Evolutionary conservation across 1,139 yeast genomes (phyloP).

Genomic region (Pichia sp.): DNA sequence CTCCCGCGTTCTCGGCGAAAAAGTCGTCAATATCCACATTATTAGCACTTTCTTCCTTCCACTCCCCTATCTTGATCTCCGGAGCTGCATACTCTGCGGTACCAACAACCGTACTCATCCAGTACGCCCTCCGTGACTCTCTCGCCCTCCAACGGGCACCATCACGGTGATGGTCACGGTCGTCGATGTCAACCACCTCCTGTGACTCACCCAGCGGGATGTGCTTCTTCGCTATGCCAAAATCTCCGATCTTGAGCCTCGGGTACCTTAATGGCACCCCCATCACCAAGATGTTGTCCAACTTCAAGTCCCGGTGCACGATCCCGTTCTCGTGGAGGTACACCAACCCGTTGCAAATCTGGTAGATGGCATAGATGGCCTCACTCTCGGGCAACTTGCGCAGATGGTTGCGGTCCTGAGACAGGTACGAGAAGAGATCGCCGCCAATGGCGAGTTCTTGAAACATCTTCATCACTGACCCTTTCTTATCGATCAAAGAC

Average conservation of each 20-base stretch:
- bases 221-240: constrained; percentile 56
- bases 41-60: neutral
- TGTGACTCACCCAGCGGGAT: constrained; percentile 3
- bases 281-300: constrained; percentile 63
- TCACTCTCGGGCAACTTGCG: constrained; percentile 53
- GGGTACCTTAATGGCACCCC: constrained; percentile 51
- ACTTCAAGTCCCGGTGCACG: constrained; percentile 54
- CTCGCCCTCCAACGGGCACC: too few relatives aligned
- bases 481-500: constrained; percentile 35
- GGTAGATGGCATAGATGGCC: constrained; percentile 51
- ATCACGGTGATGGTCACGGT: too few relatives aligned
- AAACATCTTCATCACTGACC: constrained; percentile 42
- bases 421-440: constrained; percentile 60
- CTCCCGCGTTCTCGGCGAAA: too few relatives aligned
- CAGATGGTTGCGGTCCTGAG: constrained; percentile 40
- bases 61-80: constrained; percentile 45
- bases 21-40: constrained; percentile 3
- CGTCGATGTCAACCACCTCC: too few relatives aligned
- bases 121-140: constrained; percentile 12
- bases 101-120: constrained; percentile 60
- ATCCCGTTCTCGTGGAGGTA: constrained; percentile 52
- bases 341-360: constrained; percentile 50
- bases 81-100: constrained; percentile 72
- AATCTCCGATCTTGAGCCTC: constrained; percentile 57
- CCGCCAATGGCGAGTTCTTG: constrained; percentile 58